phyloP scores from a whole-genome alignment of 176 grass and related monocot genomes.

The Metroxylon sagu region DNA sequence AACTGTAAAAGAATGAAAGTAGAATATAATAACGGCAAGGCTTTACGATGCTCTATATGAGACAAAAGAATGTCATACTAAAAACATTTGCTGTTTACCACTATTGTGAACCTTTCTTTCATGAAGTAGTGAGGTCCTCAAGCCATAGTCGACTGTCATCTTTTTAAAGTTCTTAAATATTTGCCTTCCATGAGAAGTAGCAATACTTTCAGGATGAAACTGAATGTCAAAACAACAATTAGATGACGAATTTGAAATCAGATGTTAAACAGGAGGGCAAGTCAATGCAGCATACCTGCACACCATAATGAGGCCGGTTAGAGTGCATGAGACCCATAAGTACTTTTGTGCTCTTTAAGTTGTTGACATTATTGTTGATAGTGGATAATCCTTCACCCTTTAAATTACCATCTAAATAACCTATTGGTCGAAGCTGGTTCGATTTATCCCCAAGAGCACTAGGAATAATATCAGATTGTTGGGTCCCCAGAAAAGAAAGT shows the following conservation, averaged over 20 bases:
- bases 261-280: too few species aligned
- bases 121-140: constrained; percentile 29
- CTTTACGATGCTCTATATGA: too few species aligned
- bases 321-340: constrained; percentile 77
- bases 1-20: too few species aligned
- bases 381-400: neutral
- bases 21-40: too few species aligned
- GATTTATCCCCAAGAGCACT: constrained; percentile 15
- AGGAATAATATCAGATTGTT: constrained; percentile 14
- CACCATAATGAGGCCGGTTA: constrained; percentile 77
- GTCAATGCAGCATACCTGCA: constrained; percentile 50
- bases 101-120: constrained; percentile 91
- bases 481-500: constrained; percentile 56
- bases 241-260: too few species aligned
- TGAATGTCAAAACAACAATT: too few species aligned
- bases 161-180: constrained; percentile 90
- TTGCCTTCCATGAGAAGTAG: constrained; percentile 75
- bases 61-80: constrained; percentile 5
- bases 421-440: neutral
- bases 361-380: constrained; percentile 10
- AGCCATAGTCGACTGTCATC: constrained; percentile 56
- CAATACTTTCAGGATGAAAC: constrained; percentile 88
- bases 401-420: constrained; percentile 2
- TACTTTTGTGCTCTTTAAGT: constrained; percentile 22
- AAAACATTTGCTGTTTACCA: constrained; percentile 78